Evolutionary conservation across 805 yeast species (phyloP).

Genomic region (Osmozyma mogii): DNA sequence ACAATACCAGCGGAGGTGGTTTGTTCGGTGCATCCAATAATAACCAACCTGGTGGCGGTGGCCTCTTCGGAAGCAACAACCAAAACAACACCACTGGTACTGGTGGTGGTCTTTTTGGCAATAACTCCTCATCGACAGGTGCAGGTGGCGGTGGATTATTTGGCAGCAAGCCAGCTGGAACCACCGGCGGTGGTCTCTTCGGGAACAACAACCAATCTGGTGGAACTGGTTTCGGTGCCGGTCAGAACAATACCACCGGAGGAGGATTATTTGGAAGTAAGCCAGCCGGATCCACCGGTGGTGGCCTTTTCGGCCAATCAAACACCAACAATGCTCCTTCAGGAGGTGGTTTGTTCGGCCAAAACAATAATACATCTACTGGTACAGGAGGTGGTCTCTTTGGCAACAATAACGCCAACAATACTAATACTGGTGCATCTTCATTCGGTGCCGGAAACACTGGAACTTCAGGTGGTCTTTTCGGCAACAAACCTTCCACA

Average conservation of each 20-base stretch:
- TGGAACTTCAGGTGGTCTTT: slow-evolving; percentile 5
- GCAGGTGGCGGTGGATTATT: slow-evolving; percentile 18
- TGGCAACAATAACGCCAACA: slow-evolving; percentile 12
- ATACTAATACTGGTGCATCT: too few relatives aligned
- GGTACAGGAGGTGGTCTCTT: slow-evolving; percentile 17
- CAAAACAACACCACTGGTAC: slow-evolving; percentile 11
- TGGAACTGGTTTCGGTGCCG: too few relatives aligned
- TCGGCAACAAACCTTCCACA: slow-evolving; percentile 12
- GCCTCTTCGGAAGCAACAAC: slow-evolving; percentile 9
- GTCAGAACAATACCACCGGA: slow-evolving; percentile 4
- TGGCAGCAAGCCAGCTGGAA: slow-evolving; percentile 25
- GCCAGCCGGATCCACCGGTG: slow-evolving; percentile 15
- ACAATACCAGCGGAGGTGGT: slow-evolving; percentile 11
- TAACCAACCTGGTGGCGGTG: slow-evolving; percentile 7
- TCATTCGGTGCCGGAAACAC: too few relatives aligned
- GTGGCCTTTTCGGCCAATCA: slow-evolving; percentile 24
- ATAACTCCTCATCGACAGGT: slow-evolving; percentile 4
- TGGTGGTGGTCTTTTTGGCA: slow-evolving; percentile 1
- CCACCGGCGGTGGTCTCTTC: too few relatives aligned
- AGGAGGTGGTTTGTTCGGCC: slow-evolving; percentile 26
- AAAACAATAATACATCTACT: slow-evolving; percentile 9
- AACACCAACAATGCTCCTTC: slow-evolving; percentile 12
- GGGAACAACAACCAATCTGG: too few relatives aligned
- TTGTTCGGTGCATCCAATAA: slow-evolving; percentile 22
- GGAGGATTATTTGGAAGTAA: slow-evolving; percentile 9